These are phyloP conservation scores for Artemisia tridentata DNA, from an alignment of 129 eudicot species.

Conservation along the genomic window DNA sequence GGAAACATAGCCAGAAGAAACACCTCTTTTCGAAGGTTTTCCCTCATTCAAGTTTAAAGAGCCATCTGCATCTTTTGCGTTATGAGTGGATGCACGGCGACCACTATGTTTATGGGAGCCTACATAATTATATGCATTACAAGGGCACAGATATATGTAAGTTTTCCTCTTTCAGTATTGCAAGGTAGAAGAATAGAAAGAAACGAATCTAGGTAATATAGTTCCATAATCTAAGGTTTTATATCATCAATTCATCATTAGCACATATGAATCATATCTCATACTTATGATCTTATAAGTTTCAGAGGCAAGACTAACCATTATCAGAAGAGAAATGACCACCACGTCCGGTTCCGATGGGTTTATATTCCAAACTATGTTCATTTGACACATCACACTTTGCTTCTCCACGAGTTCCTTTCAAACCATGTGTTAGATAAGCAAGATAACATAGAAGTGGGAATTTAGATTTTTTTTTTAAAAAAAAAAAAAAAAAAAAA, in stretches of 20 bases:
- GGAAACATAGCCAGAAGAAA: conserved; percentile 52
- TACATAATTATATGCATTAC: conserved; percentile 29
- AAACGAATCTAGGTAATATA: too few relatives aligned
- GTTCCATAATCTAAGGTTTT: too few relatives aligned
- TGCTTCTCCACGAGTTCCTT: conserved; percentile 48
- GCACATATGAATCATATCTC: not conserved
- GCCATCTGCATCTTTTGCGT: conserved; percentile 54
- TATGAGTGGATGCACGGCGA: conserved; percentile 60
- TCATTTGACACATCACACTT: conserved; percentile 39
- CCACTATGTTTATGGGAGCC: conserved; percentile 64
- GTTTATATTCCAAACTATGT: conserved; percentile 47
- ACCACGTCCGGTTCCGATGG: conserved; percentile 27
- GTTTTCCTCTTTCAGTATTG: conserved; percentile 12
- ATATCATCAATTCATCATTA: not conserved
- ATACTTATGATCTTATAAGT: not conserved
- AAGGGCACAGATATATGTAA: not conserved
- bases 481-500: not conserved
- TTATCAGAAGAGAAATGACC: conserved; percentile 52
- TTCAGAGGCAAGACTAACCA: conserved; percentile 44
- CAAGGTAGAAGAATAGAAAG: too few relatives aligned
- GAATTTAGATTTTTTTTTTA: not conserved
- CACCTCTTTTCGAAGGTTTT: conserved; percentile 66
- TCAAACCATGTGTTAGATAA: not conserved
- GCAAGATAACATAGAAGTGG: not conserved
- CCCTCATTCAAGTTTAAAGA: conserved; percentile 46